Evolutionary conservation across 148 eudicot genomes (phyloP).

Genomic region (Rhododendron ovatum): DNA sequence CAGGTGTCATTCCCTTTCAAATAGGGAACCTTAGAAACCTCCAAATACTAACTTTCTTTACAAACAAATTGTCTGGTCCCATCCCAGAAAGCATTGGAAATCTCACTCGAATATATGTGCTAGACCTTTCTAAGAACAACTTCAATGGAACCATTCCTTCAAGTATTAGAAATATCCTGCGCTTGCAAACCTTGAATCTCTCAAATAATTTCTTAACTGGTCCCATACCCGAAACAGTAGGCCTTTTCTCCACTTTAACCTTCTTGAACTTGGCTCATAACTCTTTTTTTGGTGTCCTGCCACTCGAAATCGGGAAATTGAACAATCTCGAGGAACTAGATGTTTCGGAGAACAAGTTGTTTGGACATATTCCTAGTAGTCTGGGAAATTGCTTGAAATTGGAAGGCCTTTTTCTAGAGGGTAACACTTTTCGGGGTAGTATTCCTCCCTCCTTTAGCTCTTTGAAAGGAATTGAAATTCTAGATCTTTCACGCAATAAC

Average conservation of each 20-base stretch:
- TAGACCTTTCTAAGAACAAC: no score
- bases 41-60: rapidly evolving
- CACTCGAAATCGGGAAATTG: background rate
- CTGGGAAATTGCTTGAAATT: background rate
- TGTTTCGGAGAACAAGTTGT: constrained; percentile 2
- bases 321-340: background rate
- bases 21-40: no score
- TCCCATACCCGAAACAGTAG: constrained; percentile 1
- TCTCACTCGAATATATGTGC: no score
- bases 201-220: constrained; percentile 1
- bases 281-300: background rate
- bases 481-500: background rate
- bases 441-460: background rate
- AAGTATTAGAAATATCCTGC: no score
- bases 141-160: no score
- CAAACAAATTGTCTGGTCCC: no score
- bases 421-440: background rate
- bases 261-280: background rate
- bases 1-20: no score
- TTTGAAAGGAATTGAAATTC: background rate
- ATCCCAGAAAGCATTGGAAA: no score
- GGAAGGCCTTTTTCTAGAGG: background rate
- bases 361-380: background rate
- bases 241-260: background rate
- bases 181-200: no score